Base-by-base conservation (phyloP, 169 alveolate genomes). In the Plasmodium vivax region DNA sequence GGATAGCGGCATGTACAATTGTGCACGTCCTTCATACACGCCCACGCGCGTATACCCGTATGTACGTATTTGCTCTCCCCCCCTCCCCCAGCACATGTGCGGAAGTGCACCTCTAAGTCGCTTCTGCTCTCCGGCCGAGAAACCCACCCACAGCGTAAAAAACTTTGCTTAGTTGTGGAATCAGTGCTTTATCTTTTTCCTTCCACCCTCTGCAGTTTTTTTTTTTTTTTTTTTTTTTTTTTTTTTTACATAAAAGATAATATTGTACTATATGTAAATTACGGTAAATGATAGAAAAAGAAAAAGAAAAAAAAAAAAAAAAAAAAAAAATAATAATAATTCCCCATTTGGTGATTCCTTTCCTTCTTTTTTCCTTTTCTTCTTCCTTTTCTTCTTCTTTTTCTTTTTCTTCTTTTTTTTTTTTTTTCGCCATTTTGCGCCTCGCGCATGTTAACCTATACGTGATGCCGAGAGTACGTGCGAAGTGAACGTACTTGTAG, bases 391-490 rank as follows among this genome's bases (percentile, higher is more conserved):
- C 43, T 68, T 68, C 32, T 58, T n/a, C 9, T 23, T 68, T 27
- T 68, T 68, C n/a, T 68, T 68, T 68, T 68, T 68, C n/a, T 51
- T 51, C 16, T 51, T 51, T 51, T 51, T 82, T 51, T 82, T 82
- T 56, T 82, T 82, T 41, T 16, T 56, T 82, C 23, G 16, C 56
- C 47, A 43, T 27, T 27, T 43, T 74, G 14, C 47, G 47, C 47
- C 47, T 74, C 30, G 41, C 38, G 30, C 23, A 27, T 74, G 9
- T 51, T 51, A 51, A 51, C 62, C 62, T 51, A 51, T 51, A 51
- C 7, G 23, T 51, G 62, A 51, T 3, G 62, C 12, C 27, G 5
- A 51, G 62, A 51, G 27, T 51, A 51, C 62, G 62, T 16, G 62
- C 62, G 9, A 51, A 51, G 62, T 3, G 62, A 77, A 23, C 41